A percentile compares a stretch with the other conserved stretches of the same genome.
These are phyloP conservation scores for Nothopassalora personata DNA, from an alignment of 2,329 filamentous ascomycete genomes.

Conservation along the genomic window DNA sequence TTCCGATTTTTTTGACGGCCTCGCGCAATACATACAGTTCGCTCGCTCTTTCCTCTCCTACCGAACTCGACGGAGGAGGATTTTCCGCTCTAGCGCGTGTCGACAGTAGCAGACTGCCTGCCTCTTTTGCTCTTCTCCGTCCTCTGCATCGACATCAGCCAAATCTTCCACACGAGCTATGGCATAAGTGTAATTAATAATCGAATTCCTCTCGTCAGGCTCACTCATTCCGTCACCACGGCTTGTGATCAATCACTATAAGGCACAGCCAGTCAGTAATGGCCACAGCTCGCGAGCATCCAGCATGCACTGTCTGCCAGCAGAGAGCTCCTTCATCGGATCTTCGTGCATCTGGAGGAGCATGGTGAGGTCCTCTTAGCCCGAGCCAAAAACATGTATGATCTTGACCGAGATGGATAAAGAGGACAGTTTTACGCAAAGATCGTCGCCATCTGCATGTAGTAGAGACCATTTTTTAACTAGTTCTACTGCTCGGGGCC, in stretches of 20 bases:
- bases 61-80: not conserved
- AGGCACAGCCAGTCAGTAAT: not conserved
- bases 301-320: not conserved
- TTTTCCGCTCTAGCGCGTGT: not conserved
- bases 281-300: not conserved
- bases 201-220: too few species aligned
- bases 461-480: too few species aligned
- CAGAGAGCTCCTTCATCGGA: not conserved
- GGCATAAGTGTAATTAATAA: too few species aligned
- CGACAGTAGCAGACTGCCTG: not conserved
- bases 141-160: too few species aligned
- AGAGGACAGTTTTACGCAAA: not conserved
- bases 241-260: not conserved
- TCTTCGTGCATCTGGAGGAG: conserved; percentile 2
- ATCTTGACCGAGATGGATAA: not conserved
- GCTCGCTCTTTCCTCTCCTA: too few species aligned
- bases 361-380: not conserved
- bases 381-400: not conserved
- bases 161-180: too few species aligned
- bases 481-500: not conserved
- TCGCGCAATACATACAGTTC: too few species aligned
- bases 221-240: too few species aligned
- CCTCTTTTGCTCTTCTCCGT: not conserved
- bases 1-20: not conserved
- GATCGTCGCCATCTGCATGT: too few species aligned